Evolutionary conservation across 257 asterid species (phyloP).

Genomic region (Cinchona pubescens): DNA sequence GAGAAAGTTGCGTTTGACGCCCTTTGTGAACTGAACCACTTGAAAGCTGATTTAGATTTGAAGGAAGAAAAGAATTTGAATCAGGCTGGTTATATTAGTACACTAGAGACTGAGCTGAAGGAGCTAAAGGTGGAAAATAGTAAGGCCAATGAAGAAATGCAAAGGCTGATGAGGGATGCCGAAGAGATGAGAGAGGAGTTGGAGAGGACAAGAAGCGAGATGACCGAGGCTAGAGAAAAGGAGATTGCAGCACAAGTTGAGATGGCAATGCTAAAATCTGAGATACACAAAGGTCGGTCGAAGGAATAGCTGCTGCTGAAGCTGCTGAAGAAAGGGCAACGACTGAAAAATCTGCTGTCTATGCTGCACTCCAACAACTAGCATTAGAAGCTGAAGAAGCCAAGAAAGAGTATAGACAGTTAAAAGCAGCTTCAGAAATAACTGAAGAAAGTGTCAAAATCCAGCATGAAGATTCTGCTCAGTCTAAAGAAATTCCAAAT

Average conservation of each 20-base stretch:
- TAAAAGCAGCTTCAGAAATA: too few relatives aligned
- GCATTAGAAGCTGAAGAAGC: slow-evolving; percentile 49
- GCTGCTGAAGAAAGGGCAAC: slow-evolving; percentile 46
- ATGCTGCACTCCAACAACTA: slow-evolving; percentile 49
- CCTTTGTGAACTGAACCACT: slow-evolving; percentile 20
- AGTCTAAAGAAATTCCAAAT: background rate
- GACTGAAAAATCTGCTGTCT: slow-evolving; percentile 40
- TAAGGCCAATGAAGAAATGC: slow-evolving; percentile 21
- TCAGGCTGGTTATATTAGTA: slow-evolving; percentile 29
- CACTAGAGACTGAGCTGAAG: slow-evolving; percentile 40
- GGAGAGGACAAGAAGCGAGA: slow-evolving; percentile 25
- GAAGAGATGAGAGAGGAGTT: slow-evolving; percentile 29
- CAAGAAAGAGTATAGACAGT: slow-evolving; percentile 32
- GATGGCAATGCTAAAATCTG: slow-evolving; percentile 46
- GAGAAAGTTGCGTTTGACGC: slow-evolving; percentile 34
- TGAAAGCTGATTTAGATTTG: slow-evolving; percentile 32
- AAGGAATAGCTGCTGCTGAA: slow-evolving; percentile 42
- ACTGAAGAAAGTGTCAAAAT: too few relatives aligned
- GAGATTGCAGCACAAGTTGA: slow-evolving; percentile 45
- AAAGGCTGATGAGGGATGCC: background rate
- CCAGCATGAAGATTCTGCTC: background rate
- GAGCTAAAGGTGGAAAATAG: slow-evolving; percentile 25
- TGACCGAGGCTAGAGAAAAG: slow-evolving; percentile 26
- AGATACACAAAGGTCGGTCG: slow-evolving; percentile 48
- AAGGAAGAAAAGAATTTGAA: slow-evolving; percentile 34